These are phyloP conservation scores for Tirmania nivea DNA, from an alignment of 495 filamentous ascomycete genomes.

Conservation along the genomic window DNA sequence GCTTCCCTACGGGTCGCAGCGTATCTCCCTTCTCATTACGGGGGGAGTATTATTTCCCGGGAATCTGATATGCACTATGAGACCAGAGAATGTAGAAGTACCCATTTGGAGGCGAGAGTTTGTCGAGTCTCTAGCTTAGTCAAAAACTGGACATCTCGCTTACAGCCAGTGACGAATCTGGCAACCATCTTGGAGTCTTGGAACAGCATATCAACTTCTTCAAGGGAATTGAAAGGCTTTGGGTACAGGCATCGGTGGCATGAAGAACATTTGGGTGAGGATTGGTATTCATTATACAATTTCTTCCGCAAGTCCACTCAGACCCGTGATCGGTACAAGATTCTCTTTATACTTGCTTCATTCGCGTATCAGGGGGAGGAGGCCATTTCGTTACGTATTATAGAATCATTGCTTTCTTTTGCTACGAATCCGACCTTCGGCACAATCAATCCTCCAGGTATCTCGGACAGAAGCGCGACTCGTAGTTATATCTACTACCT, in stretches of 20 bases:
- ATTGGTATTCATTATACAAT: slow-evolving; percentile 2
- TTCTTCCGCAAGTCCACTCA: too few relatives aligned
- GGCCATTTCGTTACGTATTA: background rate
- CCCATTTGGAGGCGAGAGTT: background rate
- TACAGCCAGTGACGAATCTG: background rate
- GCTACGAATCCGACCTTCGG: background rate
- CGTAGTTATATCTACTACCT: too few relatives aligned
- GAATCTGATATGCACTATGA: background rate
- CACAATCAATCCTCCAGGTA: background rate
- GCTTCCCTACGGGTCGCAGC: background rate
- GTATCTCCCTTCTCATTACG: background rate
- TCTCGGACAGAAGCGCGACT: too few relatives aligned
- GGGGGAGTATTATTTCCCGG: background rate
- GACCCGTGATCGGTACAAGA: too few relatives aligned
- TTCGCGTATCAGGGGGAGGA: too few relatives aligned
- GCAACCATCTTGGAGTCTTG: background rate
- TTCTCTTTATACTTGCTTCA: too few relatives aligned
- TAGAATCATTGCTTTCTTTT: background rate
- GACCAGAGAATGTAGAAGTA: background rate
- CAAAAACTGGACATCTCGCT: background rate
- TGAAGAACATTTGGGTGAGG: background rate
- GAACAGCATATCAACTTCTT: background rate
- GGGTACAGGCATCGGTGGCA: background rate
- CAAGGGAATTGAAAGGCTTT: too few relatives aligned
- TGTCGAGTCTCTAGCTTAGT: background rate